A percentile compares a stretch with the other conserved stretches of the same genome.
Evolutionary conservation across 768 basidiomycete genomes (phyloP).

Genomic region (Macrocybe gigantea): DNA sequence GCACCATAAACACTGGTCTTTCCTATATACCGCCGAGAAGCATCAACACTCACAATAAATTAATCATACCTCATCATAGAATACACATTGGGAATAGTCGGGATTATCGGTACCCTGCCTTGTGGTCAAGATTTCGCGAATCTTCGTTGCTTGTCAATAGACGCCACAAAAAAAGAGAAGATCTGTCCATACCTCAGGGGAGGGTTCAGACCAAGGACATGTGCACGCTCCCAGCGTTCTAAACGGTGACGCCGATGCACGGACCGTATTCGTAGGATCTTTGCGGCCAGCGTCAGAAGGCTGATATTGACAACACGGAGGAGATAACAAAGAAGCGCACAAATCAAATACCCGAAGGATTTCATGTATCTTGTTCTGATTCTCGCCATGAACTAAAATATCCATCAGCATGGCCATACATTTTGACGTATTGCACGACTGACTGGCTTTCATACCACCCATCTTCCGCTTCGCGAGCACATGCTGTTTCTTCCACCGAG

Average conservation of each 20-base stretch:
- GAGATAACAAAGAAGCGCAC: constrained; percentile 24
- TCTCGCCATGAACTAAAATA: constrained; percentile 56
- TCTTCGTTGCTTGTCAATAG: constrained; percentile 33
- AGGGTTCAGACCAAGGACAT: constrained; percentile 71
- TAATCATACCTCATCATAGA: constrained; percentile 40
- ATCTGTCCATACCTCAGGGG: constrained; percentile 58
- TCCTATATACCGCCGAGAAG: neutral
- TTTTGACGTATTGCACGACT: constrained; percentile 16
- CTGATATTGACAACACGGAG: neutral
- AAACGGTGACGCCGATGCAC: constrained; percentile 73
- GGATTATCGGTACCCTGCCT: constrained; percentile 51
- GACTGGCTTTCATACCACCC: constrained; percentile 55
- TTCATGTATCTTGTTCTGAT: constrained; percentile 57
- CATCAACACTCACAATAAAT: neutral
- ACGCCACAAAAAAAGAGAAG: neutral
- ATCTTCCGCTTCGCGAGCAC: constrained; percentile 43
- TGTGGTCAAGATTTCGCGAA: constrained; percentile 72
- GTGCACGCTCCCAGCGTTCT: constrained; percentile 84
- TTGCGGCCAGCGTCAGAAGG: constrained; percentile 5
- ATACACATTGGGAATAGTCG: constrained; percentile 57
- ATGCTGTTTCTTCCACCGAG: constrained; percentile 47
- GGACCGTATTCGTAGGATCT: constrained; percentile 81
- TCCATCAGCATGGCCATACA: neutral
- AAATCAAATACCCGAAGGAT: constrained; percentile 79
- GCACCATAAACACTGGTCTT: too few species aligned